These are phyloP conservation scores for Geranium rotundifolium DNA, from an alignment of 345 rosid genomes.

Conservation along the genomic window DNA sequence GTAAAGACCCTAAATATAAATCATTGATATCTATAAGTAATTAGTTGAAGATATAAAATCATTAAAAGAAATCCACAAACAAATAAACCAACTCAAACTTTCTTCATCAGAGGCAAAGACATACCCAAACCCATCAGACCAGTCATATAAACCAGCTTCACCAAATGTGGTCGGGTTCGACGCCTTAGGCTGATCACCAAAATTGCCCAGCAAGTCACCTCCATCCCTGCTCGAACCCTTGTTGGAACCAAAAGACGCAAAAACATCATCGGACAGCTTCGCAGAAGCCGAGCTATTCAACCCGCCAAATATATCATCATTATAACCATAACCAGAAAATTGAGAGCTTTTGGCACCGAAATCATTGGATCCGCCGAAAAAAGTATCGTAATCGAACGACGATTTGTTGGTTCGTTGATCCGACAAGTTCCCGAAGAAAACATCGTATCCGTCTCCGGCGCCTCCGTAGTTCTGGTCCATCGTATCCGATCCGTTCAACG, in stretches of 20 bases:
- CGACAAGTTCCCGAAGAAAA: constrained; percentile 33
- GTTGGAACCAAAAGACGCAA: constrained; percentile 34
- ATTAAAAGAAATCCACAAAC: neutral
- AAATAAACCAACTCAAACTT: constrained; percentile 4
- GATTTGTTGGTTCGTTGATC: constrained; percentile 12
- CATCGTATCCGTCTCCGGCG: constrained; percentile 35
- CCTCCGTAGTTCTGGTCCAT: constrained; percentile 23
- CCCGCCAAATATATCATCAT: constrained; percentile 49
- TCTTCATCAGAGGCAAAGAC: constrained; percentile 5
- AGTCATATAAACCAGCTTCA: constrained; percentile 42
- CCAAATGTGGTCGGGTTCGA: constrained; percentile 14
- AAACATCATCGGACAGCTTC: constrained; percentile 24
- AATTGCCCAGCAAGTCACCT: too few species aligned
- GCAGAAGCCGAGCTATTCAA: constrained; percentile 22
- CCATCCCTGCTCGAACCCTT: constrained; percentile 13
- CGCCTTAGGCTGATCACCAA: too few species aligned
- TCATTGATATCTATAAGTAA: neutral
- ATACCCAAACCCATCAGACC: constrained; percentile 76
- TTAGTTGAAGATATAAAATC: neutral
- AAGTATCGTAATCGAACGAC: constrained; percentile 36
- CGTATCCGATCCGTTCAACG: constrained; percentile 15
- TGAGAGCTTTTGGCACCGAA: constrained; percentile 22
- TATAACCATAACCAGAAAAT: constrained; percentile 13
- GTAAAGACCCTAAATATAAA: neutral
- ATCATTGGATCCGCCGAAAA: constrained; percentile 26